Base-by-base conservation (phyloP, 768 basidiomycete genomes). In the Pulveroboletus sp. region DNA sequence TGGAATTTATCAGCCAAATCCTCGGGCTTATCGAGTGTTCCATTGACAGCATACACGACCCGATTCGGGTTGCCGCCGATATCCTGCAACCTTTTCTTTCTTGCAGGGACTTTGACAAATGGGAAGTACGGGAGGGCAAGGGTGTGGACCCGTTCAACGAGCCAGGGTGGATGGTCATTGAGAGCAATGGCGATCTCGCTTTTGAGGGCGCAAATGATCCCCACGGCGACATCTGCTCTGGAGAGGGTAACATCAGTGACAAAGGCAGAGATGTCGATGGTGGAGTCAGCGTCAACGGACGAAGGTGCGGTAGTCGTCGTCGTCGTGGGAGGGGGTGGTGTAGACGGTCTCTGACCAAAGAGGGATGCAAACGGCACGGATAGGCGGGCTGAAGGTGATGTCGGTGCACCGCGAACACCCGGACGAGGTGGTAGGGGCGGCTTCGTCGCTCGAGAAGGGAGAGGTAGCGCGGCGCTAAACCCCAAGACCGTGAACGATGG, bases 361-460 rank as follows among this genome's bases (percentile, higher is more conserved):
- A 93, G 75, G 2, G 85, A 84, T 0, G 88, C 84, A 57, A 93
- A 93, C 0, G 89, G 84, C 58, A 86, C 86, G 26, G 77, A 66
- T 10, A 90, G 74, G 1, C 87, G 75, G 0, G 81, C 74, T 0
- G 67, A 49, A 2, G 65, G 52, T 0, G 73, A 42, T 18, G 61
- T 4, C 17, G 54, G 39, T 13, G 57, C 24, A 1, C 59, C 35
- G 8, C 61, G 56, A 2, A 43, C n/a, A 14, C 57, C 50, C n/a
- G 64, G 61, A 9, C 70, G 73, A 38, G 69, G 73, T 10, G 70
- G 76, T 27, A 73, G 66, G 0, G 76, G 78, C 15, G 80, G 83
- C 49, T 80, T 81, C n/a, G 70, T 70, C 17, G 74, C 60, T 30
- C 65, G 67, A 0, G 59, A 63, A 4, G 66, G 74, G n/a, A 70